Evolutionary conservation across 2,329 filamentous ascomycete genomes (phyloP), one percentile per base, ranked within the genome.

Genomic region (Colletotrichum paranaense): DNA sequence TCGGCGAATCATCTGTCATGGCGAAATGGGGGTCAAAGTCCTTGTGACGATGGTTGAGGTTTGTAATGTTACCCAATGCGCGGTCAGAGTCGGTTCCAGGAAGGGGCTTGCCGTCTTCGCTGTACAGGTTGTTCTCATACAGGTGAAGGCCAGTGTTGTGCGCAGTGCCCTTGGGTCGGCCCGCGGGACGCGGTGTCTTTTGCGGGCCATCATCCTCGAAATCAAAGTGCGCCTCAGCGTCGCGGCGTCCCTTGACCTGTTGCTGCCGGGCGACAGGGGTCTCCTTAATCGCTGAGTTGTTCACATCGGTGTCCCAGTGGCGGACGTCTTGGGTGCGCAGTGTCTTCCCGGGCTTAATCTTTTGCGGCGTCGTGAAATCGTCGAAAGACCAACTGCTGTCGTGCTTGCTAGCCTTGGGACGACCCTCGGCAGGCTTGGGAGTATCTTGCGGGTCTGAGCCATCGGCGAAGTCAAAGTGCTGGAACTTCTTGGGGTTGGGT

Each of bases 321-420:
- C 94, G 92, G 73, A 92, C 88, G 74, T 97, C 92, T 79, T 95
- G 90, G 52, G 88, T 85, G 73, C 92, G 89, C 66, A 87, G 80
- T 26, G 89, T 81, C 81, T 92, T 93, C 58, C 87, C 84, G 5
- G 89, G 87, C 60, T 90, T 86, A 30, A 84, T 76, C 87, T 97
- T 98, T 76, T 92, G 89, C 0, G 96, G 96, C 0, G 95, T 98
- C 19, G 86, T 86, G 78, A 97, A 97, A 83, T 98, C 95, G 74
- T 94, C 91, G 82, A 98, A 98, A 62, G 91, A 91, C 95, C 96
- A 98, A 75, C 94, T 92, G 75, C 91, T 91, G 72, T 88, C 86
- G 80, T 94, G 92, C 84, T 93, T 94, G 66, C 52, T 55, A 67
- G 87, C 86, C 79, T 88, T 88, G 74, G 84, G 81, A 28, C 81